Evolutionary conservation across 495 filamentous ascomycete species (phyloP), one percentile per base, ranked within the genome.

Genomic region (Platismatia glauca): DNA sequence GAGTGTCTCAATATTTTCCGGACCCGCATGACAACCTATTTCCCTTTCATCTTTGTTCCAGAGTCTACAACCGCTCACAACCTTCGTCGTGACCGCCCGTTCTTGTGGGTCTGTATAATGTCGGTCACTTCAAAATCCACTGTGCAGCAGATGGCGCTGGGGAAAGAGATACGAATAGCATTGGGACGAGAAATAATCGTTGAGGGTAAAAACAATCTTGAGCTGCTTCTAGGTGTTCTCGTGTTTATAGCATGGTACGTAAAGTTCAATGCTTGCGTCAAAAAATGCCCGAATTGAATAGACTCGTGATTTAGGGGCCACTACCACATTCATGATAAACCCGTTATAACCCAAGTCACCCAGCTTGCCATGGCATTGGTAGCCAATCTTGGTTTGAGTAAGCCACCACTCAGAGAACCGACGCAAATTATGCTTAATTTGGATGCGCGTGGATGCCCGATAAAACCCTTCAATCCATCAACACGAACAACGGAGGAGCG

Each of bases 41-140:
- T 82, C 22, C 76, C 80, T 4, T 81, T 81, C 59, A 61, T 81
- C 37, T 39, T 74, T 44, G 72, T 86, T 7, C 76, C 76, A 0
- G 65, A 71, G 5, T 64, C 72, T 61, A 69, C 77, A 33, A 83
- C 77, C 0, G 76, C 80, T 7, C 69, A 75, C 6, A 69, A 75
- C 60, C 74, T 86, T 13, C 77, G 72, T 34, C 68, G 73, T 39
- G 61, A 73, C 38, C 73, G 76, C 22, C 82, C 83, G 0, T 80
- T 84, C 46, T 60, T 84, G 33, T 82, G 81, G 77, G 72, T 81
- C 31, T 78, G 75, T 62, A 82, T 84, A 35, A 81, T 84, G 74
- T 73, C 76, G 7, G 72, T 80, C 2, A 57, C 69, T 0, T 73
- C 70, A 8, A 71, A 61, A 55, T 73, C 67, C 0, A 68, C 70